These are phyloP conservation scores for Penicillium rolfsii DNA, from an alignment of 2,329 filamentous ascomycete species.

Conservation along the genomic window DNA sequence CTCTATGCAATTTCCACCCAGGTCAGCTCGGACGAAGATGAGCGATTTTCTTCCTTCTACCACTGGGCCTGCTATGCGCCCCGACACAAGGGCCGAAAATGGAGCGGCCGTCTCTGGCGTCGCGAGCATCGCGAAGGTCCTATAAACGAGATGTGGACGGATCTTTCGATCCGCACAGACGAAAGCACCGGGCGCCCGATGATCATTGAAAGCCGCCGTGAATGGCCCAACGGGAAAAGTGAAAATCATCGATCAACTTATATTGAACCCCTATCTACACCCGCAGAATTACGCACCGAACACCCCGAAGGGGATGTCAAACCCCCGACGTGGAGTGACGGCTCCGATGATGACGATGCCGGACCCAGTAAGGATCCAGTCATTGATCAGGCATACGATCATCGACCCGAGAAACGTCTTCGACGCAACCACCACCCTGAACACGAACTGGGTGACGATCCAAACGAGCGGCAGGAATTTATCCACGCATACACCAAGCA, in stretches of 20 bases:
- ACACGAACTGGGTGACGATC: slow-evolving; percentile 34
- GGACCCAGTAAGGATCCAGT: slow-evolving; percentile 32
- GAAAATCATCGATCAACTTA: slow-evolving; percentile 69
- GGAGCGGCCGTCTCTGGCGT: slow-evolving; percentile 63
- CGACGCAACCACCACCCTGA: slow-evolving; percentile 46
- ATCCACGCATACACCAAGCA: slow-evolving; percentile 51
- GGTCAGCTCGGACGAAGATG: slow-evolving; percentile 63
- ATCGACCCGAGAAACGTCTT: slow-evolving; percentile 43
- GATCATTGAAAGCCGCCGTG: slow-evolving; percentile 70
- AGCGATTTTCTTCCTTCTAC: slow-evolving; percentile 70
- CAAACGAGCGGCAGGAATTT: slow-evolving; percentile 41
- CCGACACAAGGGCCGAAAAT: slow-evolving; percentile 37
- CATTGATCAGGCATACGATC: slow-evolving; percentile 38
- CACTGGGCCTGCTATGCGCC: slow-evolving; percentile 67
- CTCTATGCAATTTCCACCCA: slow-evolving; percentile 74
- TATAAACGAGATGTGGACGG: slow-evolving; percentile 74
- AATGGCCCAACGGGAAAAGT: slow-evolving; percentile 64
- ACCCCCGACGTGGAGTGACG: background rate
- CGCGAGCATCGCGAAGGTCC: slow-evolving; percentile 70
- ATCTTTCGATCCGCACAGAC: slow-evolving; percentile 64
- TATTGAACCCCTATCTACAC: slow-evolving; percentile 47
- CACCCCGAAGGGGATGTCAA: slow-evolving; percentile 8
- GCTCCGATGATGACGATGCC: slow-evolving; percentile 10
- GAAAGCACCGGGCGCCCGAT: slow-evolving; percentile 61
- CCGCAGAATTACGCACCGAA: slow-evolving; percentile 27